Evolutionary conservation across 1,139 yeast species (phyloP).

Genomic region (Suhomyces chickasaworum): DNA sequence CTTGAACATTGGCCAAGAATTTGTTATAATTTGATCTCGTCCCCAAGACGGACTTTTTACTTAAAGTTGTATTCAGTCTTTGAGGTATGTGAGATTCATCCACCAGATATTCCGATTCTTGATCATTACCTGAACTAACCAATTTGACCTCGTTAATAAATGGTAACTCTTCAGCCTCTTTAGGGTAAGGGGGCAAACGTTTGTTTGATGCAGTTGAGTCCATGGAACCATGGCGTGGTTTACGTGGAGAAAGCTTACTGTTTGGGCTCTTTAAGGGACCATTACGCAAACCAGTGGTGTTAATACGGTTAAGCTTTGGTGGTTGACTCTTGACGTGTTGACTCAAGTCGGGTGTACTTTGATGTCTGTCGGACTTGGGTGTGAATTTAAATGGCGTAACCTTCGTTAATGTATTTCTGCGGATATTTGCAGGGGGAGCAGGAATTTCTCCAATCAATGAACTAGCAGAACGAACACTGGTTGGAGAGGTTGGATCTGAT

Average conservation of each 20-base stretch:
- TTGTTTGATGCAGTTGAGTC: constrained; percentile 17
- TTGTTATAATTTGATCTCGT: constrained; percentile 43
- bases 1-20: constrained; percentile 38
- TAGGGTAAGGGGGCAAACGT: constrained; percentile 21
- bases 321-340: constrained; percentile 12
- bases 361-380: constrained; percentile 14
- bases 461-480: constrained; percentile 3
- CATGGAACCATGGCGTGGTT: constrained; percentile 14
- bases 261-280: constrained; percentile 6
- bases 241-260: constrained; percentile 5
- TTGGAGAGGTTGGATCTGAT: constrained; percentile 3
- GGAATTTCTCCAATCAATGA: constrained; percentile 6
- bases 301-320: constrained; percentile 18
- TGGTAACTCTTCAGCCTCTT: constrained; percentile 37
- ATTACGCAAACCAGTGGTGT: constrained; percentile 17
- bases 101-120: constrained; percentile 8
- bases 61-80: constrained; percentile 36
- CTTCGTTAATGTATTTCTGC: constrained; percentile 26
- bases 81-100: constrained; percentile 13
- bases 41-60: constrained; percentile 43
- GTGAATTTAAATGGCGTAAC: constrained; percentile 28
- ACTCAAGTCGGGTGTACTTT: constrained; percentile 23
- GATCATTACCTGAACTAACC: constrained; percentile 15
- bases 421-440: constrained; percentile 15
- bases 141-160: constrained; percentile 42